Base-by-base conservation (phyloP, 495 filamentous ascomycete species). In the Aspergillus conjunctus region DNA sequence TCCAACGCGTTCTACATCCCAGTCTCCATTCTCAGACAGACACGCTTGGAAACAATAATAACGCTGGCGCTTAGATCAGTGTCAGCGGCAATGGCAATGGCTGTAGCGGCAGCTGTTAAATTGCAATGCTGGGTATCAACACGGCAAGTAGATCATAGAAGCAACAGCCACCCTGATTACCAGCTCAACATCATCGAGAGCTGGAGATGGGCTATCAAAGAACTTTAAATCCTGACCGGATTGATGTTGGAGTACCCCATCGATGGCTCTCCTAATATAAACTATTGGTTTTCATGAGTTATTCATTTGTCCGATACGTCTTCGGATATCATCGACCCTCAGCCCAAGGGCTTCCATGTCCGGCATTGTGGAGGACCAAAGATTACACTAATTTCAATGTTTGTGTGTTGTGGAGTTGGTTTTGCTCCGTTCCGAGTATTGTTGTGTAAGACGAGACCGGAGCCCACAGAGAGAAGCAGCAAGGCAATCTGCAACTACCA, bases 151-250 rank as follows among this genome's bases (percentile, higher is more conserved):
- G 17, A 14, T 48, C 18, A 6, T 7, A 48, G 44, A 48, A 48
- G 18, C 44, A 48, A 48, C n/a, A 21, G 18, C 44, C 44, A 11
- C 18, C 44, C 9, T 17, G 18, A 7, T 21, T 18, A 48, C 37
- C 4, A 41, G n/a, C 37, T 41, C 3, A 9, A 41, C 15, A 41
- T 41, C 37, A 41, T 11, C 3, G 34, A 41, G 37, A 41, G n/a
- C n/a, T n/a, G n/a, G n/a, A n/a, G n/a, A n/a, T 45, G 17, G 56
- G 21, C 21, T 51, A 53, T 26, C 52, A 54, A 58, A 58, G 58
- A 65, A 58, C 54, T 58, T 58, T 61, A 58, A 65, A 58, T 65
- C 51, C 51, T 54, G 46, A 22, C 59, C 41, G 46, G 54, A n/a
- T 61, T 54, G 32, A 60, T 53, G 57, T 53, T 39, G 46, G 54